Evolutionary conservation across 352 stramenopile genomes (phyloP).

Genomic region (Pythium scleroteichum): DNA sequence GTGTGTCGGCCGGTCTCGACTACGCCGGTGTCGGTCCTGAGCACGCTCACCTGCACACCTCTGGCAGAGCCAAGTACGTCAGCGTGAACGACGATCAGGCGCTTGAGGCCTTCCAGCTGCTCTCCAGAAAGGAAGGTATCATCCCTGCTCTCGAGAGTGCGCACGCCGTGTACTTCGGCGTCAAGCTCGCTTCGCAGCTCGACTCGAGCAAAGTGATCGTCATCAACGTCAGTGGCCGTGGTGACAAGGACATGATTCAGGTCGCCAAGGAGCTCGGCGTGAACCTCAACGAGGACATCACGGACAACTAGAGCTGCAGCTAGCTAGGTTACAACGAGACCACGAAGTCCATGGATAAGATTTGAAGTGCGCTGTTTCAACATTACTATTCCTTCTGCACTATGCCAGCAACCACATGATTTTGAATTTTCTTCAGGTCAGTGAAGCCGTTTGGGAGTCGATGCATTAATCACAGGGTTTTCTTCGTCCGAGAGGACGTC

Average conservation of each 20-base stretch:
- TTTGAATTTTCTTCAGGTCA: slow-evolving; percentile 6
- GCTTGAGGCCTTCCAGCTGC: slow-evolving; percentile 95
- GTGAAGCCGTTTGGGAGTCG: slow-evolving; percentile 30
- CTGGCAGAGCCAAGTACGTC: slow-evolving; percentile 94
- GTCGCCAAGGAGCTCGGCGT: slow-evolving; percentile 96
- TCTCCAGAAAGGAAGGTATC: slow-evolving; percentile 96
- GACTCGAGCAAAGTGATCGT: slow-evolving; percentile 92
- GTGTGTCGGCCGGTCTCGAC: slow-evolving; percentile 95
- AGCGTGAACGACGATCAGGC: slow-evolving; percentile 96
- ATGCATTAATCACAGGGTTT: slow-evolving; percentile 8
- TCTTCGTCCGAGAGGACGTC: slow-evolving; percentile 69
- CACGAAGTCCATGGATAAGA: neutral
- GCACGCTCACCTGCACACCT: slow-evolving; percentile 97
- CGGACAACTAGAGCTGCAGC: slow-evolving; percentile 48
- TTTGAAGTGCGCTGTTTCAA: slow-evolving; percentile 5
- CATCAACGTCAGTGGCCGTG: slow-evolving; percentile 97
- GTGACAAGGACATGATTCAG: slow-evolving; percentile 99
- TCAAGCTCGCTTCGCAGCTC: slow-evolving; percentile 92
- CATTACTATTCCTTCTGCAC: slow-evolving; percentile 2
- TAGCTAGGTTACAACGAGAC: neutral
- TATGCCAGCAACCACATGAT: neutral
- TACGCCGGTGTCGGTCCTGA: slow-evolving; percentile 98
- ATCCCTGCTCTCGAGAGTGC: slow-evolving; percentile 97
- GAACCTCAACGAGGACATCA: slow-evolving; percentile 86
- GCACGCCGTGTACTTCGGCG: slow-evolving; percentile 95